Evolutionary conservation across 306 rosid species (phyloP), one percentile per base, ranked within the genome.

Genomic region (Citrullus mucosospermus): DNA sequence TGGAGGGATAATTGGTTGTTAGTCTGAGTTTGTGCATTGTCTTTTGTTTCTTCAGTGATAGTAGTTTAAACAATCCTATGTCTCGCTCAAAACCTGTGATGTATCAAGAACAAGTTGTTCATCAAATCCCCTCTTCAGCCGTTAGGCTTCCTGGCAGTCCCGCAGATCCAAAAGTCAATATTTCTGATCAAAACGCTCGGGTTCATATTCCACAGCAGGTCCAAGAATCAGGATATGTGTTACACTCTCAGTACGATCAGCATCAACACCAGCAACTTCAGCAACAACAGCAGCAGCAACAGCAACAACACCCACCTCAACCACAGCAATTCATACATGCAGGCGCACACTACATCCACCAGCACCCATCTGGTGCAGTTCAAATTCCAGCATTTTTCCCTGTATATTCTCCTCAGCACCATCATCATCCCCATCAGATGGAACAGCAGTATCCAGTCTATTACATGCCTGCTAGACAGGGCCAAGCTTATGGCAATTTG

Each of bases 401-500:
- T 75, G 89, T 92, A 66, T 94, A 95, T 87, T 91, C 93, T 76
- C 79, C 97, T 75, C 97, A 91, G 86, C 98, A 87, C 65, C 95
- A 88, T 55, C 83, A 85, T 55, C 95, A 85, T 79, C 88, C 81
- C 46, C 87, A 81, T 79, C 96, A 85, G 86, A 80, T 81, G 68
- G 92, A 91, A 78, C 96, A 90, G 88, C 97, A 87, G 80, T 90
- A 90, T 78, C 90, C 87, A 38, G 86, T 92, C 71, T 92, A 91
- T 86, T 91, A 92, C 83, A 75, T 92, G 57, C 93, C 93, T 53
- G 82, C 95, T 6, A 91, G 97, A 81, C 98, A 89, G 78, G 30
- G 93, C 14, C 96, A 88, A 81, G 85, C 91, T 75, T 92, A 93
- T 85, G 61, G 25, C 56, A 90, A 87, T 81, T 53, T 91, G 79